Percentiles rank a stretch among this genome's conserved stretches.
These are phyloP conservation scores for Rutidosis leptorrhynchoides DNA, from an alignment of 129 eudicot genomes.

Conservation along the genomic window DNA sequence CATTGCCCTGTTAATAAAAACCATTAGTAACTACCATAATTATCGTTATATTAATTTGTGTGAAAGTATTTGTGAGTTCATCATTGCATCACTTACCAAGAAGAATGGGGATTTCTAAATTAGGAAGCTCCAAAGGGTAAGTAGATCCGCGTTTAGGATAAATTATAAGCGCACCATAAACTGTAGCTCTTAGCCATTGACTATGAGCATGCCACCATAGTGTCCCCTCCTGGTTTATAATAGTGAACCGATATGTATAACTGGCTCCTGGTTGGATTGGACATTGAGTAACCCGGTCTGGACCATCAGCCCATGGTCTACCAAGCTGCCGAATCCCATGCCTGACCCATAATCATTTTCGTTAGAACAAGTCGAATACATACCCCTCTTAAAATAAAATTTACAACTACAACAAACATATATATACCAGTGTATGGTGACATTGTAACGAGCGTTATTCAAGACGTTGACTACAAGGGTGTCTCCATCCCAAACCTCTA, in stretches of 20 bases:
- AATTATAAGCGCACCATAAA: constrained; percentile 59
- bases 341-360: constrained; percentile 24
- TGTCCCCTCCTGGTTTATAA: constrained; percentile 56
- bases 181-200: constrained; percentile 69
- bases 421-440: constrained; percentile 58
- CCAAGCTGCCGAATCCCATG: constrained; percentile 62
- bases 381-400: neutral
- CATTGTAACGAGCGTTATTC: constrained; percentile 50
- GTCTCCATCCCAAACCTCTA: constrained; percentile 53
- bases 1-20: constrained; percentile 8
- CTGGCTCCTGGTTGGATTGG: constrained; percentile 58
- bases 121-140: constrained; percentile 48
- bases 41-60: neutral
- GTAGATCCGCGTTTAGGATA: constrained; percentile 44
- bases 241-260: constrained; percentile 51
- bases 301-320: constrained; percentile 76
- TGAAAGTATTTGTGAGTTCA: too few species aligned
- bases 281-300: constrained; percentile 32
- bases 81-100: constrained; percentile 7
- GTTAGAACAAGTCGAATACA: neutral
- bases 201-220: constrained; percentile 85
- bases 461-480: constrained; percentile 39
- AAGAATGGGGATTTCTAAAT: constrained; percentile 10
- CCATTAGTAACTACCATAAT: neutral
- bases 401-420: neutral